Conservation (phyloP, 768 basidiomycete genomes). For the Tylopilus cervinicoccineus region DNA sequence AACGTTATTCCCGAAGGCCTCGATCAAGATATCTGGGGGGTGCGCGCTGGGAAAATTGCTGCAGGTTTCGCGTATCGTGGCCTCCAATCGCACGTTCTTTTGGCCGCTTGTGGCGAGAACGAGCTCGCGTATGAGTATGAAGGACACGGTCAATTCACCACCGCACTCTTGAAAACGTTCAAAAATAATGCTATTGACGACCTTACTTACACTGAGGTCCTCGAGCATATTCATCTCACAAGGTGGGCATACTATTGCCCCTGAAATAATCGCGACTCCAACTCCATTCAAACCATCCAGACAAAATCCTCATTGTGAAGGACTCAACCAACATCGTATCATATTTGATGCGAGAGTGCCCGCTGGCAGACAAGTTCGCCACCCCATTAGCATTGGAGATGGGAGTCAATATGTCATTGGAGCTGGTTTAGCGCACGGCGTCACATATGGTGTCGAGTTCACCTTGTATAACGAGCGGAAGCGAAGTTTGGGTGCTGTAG, state of each 20-base stretch:
- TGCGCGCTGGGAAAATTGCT: slow-evolving; percentile 12
- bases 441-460: slow-evolving; percentile 15
- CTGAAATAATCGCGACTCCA: too few relatives aligned
- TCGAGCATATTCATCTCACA: slow-evolving; percentile 14
- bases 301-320: slow-evolving; percentile 31
- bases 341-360: slow-evolving; percentile 21
- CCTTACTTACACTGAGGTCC: slow-evolving; percentile 24
- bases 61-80: slow-evolving; percentile 26
- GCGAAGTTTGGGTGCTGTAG: not conserved
- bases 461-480: slow-evolving; percentile 14
- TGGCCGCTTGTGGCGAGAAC: slow-evolving; percentile 39
- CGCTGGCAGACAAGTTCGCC: slow-evolving; percentile 5
- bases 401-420: slow-evolving; percentile 17
- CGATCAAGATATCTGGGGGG: slow-evolving; percentile 26
- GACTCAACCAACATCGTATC: slow-evolving; percentile 8
- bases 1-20: slow-evolving; percentile 5
- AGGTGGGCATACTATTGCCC: not conserved
- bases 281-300: slow-evolving; percentile 3
- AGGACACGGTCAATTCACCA: slow-evolving; percentile 24
- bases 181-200: not conserved
- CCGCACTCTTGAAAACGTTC: slow-evolving; percentile 17
- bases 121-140: slow-evolving; percentile 29
- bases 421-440: slow-evolving; percentile 27
- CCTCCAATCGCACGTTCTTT: slow-evolving; percentile 37
- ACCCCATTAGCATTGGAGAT: not conserved